These are phyloP conservation scores for Echinochloa phyllopogon DNA, from an alignment of 176 grass and related monocot species.

Conservation along the genomic window DNA sequence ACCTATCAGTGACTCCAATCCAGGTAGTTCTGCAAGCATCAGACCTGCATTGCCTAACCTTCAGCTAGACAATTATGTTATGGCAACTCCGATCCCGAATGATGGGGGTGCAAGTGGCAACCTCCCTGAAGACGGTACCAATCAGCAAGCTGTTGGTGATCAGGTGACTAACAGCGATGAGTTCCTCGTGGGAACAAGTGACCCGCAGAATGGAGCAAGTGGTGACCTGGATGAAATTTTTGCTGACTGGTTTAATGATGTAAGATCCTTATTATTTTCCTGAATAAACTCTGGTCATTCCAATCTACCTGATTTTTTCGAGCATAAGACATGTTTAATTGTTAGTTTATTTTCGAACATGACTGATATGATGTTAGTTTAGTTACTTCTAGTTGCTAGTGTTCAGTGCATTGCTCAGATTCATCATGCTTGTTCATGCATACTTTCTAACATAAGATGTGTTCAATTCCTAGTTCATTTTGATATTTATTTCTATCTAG, in stretches of 20 bases:
- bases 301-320: not conserved
- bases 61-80: not conserved
- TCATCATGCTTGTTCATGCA: not conserved
- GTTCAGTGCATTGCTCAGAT: not conserved
- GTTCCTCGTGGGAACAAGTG: not conserved
- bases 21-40: constrained; percentile 22
- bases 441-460: not conserved
- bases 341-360: not conserved
- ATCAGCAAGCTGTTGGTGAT: constrained; percentile 13
- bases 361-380: not conserved
- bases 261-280: constrained; percentile 27
- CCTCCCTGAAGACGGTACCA: not conserved
- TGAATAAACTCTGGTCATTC: not conserved
- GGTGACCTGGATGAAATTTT: constrained; percentile 2
- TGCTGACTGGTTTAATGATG: not conserved
- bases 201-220: not conserved
- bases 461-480: not conserved
- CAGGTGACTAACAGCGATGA: constrained; percentile 16
- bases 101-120: constrained; percentile 9
- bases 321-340: no score
- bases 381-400: not conserved
- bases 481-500: not conserved
- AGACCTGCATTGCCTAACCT: constrained; percentile 8
- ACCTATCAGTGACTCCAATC: not conserved
- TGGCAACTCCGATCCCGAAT: not conserved